Evolutionary conservation across 2,329 filamentous ascomycete species (phyloP).

Genomic region (Aspergillus eucalypticola): DNA sequence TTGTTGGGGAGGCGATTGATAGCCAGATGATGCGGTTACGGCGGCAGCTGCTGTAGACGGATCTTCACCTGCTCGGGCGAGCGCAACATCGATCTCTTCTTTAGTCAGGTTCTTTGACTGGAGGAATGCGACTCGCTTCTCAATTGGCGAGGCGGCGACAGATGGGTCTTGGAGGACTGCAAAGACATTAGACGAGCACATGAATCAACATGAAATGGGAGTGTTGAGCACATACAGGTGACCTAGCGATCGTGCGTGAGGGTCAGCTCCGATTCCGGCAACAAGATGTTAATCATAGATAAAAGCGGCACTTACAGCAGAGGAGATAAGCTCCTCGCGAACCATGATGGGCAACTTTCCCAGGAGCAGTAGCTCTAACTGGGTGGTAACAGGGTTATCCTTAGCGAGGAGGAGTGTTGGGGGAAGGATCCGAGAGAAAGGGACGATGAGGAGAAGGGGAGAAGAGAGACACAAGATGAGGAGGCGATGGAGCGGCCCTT

Average conservation of each 20-base stretch:
- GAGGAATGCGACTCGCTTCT: conserved; percentile 89
- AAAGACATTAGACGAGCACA: conserved; percentile 19
- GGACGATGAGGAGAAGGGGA: conserved; percentile 10
- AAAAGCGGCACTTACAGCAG: conserved; percentile 61
- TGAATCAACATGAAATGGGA: conserved; percentile 4
- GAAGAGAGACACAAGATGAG: conserved; percentile 12
- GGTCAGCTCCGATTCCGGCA: conserved; percentile 30
- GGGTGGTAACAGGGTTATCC: background rate
- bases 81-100: conserved; percentile 85
- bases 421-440: conserved; percentile 17
- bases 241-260: conserved; percentile 39
- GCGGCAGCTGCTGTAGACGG: conserved; percentile 47
- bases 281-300: conserved; percentile 28
- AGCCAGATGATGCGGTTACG: conserved; percentile 50
- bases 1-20: conserved; percentile 46
- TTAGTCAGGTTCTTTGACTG: conserved; percentile 96
- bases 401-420: background rate
- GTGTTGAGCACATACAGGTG: conserved; percentile 48
- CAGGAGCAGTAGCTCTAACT: conserved; percentile 8
- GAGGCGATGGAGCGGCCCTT: conserved; percentile 21
- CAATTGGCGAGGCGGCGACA: conserved; percentile 83
- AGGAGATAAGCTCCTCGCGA: conserved; percentile 88
- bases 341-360: conserved; percentile 64
- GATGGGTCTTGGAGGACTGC: conserved; percentile 91
- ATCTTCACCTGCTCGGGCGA: conserved; percentile 71